Base-by-base conservation (phyloP, 1,284 basidiomycete genomes). In the Boletus mariae region DNA sequence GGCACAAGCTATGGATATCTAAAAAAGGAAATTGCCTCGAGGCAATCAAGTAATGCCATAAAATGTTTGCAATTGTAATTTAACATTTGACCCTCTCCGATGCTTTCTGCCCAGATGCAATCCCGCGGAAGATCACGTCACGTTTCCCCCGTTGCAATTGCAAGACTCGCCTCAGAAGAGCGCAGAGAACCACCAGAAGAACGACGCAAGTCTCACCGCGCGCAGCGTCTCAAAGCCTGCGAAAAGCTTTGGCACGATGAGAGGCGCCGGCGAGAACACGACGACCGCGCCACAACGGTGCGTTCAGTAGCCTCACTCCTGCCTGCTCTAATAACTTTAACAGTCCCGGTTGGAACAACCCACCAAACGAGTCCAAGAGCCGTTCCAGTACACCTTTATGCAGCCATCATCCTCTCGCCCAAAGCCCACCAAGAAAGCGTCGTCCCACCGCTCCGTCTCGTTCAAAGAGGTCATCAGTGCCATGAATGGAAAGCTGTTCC, bases 401-500 rank as follows among this genome's bases (percentile, higher is more conserved):
- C 52, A 35, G 32, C 47, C 56, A 2, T 51, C 60, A 4, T 47
- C 52, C 17, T 50, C 59, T 2, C 53, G 54, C 28, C 37, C 56
- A 31, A 55, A 53, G 29, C 6, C 51, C 1, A 12, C 38, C 44
- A 61, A 57, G 50, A 60, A 59, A 44, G 41, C 59, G 1, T 31
- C 63, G 8, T 51, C 31, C 1, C 45, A 41, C n/a, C 58, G 55
- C 9, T 47, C 61, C 15, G 75, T 85, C 23, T 66, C 79, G 1
- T 84, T 85, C 64, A 71, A 75, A 42, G 78, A 83, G 41, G 82
- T 87, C 46, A 67, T 84, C 44, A 64, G 67, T 29, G 75, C 78
- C 62, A 84, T 86, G 79, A 73, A 79, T 28, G 85, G 85, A 8
- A 71, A 75, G 4, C 71, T 87, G 20, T 87, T 87, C 59, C 81